phyloP scores from a whole-genome alignment of 371 early-diverging fungal genomes.

The Sporodiniella umbellata region DNA sequence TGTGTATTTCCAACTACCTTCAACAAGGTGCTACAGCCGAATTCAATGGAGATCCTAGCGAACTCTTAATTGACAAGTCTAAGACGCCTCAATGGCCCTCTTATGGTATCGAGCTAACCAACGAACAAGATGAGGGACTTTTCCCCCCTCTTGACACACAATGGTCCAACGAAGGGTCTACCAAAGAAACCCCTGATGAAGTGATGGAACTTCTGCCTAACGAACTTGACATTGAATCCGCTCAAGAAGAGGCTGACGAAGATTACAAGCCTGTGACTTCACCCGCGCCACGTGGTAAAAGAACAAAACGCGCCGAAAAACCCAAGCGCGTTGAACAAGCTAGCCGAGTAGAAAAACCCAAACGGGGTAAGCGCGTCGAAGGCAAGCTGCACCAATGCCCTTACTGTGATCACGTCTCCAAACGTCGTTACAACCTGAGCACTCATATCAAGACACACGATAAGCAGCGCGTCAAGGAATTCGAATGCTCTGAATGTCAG shows the following conservation, averaged over 20 bases:
- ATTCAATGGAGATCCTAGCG: slow-evolving; percentile 23
- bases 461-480: slow-evolving; percentile 55
- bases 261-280: not conserved
- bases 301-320: not conserved
- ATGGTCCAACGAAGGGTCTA: not conserved
- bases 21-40: slow-evolving; percentile 4
- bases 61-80: slow-evolving; percentile 20
- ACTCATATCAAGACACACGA: slow-evolving; percentile 73
- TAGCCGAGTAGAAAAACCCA: not conserved
- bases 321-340: not conserved
- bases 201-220: not conserved
- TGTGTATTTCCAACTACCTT: slow-evolving; percentile 9
- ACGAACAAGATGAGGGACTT: not conserved
- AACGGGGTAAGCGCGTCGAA: not conserved
- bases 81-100: slow-evolving; percentile 6
- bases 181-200: not conserved
- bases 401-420: slow-evolving; percentile 53
- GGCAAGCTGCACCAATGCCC: slow-evolving; percentile 27
- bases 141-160: not conserved
- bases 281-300: too few relatives aligned
- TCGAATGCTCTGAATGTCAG: slow-evolving; percentile 49
- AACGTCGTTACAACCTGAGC: slow-evolving; percentile 67
- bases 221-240: not conserved
- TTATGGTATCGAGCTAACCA: too few relatives aligned
- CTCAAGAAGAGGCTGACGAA: not conserved